phyloP scores from a whole-genome alignment of 2,329 filamentous ascomycete genomes.

The Metarhizium robertsii region DNA sequence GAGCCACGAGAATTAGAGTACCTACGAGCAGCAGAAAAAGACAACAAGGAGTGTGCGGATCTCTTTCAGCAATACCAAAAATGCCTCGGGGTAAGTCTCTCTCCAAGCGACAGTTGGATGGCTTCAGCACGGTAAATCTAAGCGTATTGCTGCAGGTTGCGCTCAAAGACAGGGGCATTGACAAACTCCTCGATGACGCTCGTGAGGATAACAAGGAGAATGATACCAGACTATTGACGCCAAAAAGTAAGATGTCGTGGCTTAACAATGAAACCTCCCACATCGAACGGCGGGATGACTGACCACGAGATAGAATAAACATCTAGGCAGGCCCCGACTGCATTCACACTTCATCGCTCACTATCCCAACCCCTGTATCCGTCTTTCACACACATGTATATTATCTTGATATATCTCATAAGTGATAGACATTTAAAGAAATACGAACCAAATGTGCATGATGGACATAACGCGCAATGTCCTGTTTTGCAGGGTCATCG shows the following conservation, averaged over 20 bases:
- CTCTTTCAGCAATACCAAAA: conserved; percentile 84
- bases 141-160: conserved; percentile 51
- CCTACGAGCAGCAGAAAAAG: conserved; percentile 71
- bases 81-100: conserved; percentile 59
- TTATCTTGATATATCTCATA: neutral
- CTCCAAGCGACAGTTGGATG: neutral
- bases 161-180: conserved; percentile 81
- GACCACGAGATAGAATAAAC: neutral
- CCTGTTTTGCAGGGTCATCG: no score
- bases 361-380: neutral
- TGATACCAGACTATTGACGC: conserved; percentile 47
- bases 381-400: neutral
- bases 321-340: neutral
- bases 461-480: no score
- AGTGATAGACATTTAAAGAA: neutral
- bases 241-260: conserved; percentile 26
- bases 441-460: no score
- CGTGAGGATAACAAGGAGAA: conserved; percentile 84
- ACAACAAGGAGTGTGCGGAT: conserved; percentile 73
- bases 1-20: conserved; percentile 54
- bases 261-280: neutral
- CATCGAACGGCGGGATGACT: neutral
- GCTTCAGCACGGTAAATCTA: neutral
- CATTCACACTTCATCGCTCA: neutral
- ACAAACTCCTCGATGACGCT: conserved; percentile 86